Evolutionary conservation across 768 basidiomycete genomes (phyloP), one percentile per base, ranked within the genome.

Genomic region (Filobasidium floriforme): DNA sequence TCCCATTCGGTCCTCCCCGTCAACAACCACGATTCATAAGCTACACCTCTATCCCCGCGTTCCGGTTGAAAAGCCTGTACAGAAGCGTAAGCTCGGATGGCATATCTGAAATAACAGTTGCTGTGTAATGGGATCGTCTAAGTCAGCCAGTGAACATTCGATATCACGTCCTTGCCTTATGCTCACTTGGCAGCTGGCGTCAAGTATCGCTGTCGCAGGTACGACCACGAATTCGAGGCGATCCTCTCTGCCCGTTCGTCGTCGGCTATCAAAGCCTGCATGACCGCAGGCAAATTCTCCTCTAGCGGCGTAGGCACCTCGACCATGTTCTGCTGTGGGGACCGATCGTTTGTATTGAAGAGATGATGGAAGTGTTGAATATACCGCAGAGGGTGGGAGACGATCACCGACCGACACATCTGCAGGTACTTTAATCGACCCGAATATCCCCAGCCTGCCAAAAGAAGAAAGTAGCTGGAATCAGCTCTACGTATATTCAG

Each of bases 381-480:
- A 41, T 67, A 71, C 37, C 62, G 32, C 28, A 73, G 44, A 7
- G 70, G 72, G 37, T 73, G 72, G 15, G 70, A 37, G 28, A 73
- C 68, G 44, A 73, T 66, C 22, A 71, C 69, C 4, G 72, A 73
- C 26, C 66, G 62, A 59, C 72, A 73, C 61, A 68, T 66, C 59
- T 73, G 72, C 52, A 73, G 69, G 43, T 73, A 73, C 71, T 76
- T 76, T 40, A 76, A 64, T 24, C 75, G 66, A 1, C 75, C 75
- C 57, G 73, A 73, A 61, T 76, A 75, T 15, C 74, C 71, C 63
- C 63, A 72, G 15, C 75, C 66, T 67, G 26, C 19, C 6, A 1
- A 19, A n/a, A n/a, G n/a, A n/a, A n/a, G n/a, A n/a, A n/a, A n/a
- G 1, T 3, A n/a, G 1, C 14, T 28, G 11, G 10, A 22, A 1